phyloP scores from a whole-genome alignment of 257 asterid genomes.

The Gardenia jasminoides region DNA sequence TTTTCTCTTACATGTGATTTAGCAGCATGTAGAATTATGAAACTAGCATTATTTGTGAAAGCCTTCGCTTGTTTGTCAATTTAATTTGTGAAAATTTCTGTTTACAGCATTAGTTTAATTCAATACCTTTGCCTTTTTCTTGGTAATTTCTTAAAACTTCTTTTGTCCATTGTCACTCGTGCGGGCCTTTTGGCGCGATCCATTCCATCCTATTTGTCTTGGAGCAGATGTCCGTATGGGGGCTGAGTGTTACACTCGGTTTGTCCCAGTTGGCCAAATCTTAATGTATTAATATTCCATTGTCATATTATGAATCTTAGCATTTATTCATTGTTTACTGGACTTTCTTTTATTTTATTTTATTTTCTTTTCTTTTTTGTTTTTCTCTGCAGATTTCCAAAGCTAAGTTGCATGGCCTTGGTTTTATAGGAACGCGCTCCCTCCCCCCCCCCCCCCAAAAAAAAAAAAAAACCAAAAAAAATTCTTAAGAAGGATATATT shows the following conservation, averaged over 20 bases:
- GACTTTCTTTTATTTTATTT: too few relatives aligned
- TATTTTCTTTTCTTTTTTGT: too few relatives aligned
- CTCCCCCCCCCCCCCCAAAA: too few relatives aligned
- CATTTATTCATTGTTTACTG: too few relatives aligned
- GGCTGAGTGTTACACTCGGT: background rate
- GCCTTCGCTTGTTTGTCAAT: too few relatives aligned
- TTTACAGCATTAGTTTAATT: background rate
- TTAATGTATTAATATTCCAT: background rate
- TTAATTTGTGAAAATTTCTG: background rate
- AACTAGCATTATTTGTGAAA: too few relatives aligned
- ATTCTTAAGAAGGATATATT: background rate
- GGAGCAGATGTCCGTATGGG: conserved; percentile 54
- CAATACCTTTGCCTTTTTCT: background rate
- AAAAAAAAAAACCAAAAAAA: too few relatives aligned
- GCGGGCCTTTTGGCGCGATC: conserved; percentile 90
- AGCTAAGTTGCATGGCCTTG: background rate
- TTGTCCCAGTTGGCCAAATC: background rate
- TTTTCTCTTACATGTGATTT: background rate
- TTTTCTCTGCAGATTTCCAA: background rate
- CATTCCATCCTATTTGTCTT: conserved; percentile 65
- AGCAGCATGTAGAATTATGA: background rate
- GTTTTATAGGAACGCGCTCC: background rate
- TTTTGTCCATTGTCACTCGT: background rate
- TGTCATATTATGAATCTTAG: background rate
- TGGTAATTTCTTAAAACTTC: background rate